phyloP scores from a whole-genome alignment of 2,329 filamentous ascomycete species.

The Penicillium decumbens region DNA sequence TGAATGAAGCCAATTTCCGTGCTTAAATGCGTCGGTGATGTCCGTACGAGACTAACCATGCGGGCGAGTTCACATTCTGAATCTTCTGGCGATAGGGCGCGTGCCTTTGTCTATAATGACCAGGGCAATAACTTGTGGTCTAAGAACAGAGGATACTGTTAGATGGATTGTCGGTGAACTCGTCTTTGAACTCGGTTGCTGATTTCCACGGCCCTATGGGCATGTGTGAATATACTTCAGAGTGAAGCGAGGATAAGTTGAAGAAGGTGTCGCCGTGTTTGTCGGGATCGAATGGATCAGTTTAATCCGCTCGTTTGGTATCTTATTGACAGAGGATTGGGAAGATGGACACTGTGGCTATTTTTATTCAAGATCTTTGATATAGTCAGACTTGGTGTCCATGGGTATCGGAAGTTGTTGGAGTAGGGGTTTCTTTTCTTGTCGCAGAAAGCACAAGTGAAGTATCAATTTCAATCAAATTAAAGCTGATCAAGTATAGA shows the following conservation, averaged over 20 bases:
- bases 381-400: neutral
- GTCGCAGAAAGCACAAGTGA: no score
- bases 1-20: constrained; percentile 18
- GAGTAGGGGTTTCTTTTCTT: neutral
- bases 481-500: no score
- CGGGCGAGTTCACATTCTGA: constrained; percentile 17
- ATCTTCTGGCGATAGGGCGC: constrained; percentile 12
- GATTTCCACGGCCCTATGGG: constrained; percentile 6
- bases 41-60: constrained; percentile 14
- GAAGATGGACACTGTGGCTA: constrained; percentile 5
- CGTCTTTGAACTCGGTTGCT: constrained; percentile 5
- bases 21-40: constrained; percentile 8
- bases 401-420: neutral
- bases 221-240: constrained; percentile 17
- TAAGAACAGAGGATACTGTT: constrained; percentile 12
- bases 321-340: constrained; percentile 2
- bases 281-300: constrained; percentile 18
- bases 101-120: constrained; percentile 18
- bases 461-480: neutral
- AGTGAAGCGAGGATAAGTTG: constrained; percentile 6
- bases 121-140: constrained; percentile 18
- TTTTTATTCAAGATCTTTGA: neutral
- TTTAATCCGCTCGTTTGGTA: constrained; percentile 19
- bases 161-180: constrained; percentile 5
- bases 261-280: constrained; percentile 13